Conservation (phyloP, 2,329 filamentous ascomycete genomes). For the Arthrobotrys pseudoclavata region DNA sequence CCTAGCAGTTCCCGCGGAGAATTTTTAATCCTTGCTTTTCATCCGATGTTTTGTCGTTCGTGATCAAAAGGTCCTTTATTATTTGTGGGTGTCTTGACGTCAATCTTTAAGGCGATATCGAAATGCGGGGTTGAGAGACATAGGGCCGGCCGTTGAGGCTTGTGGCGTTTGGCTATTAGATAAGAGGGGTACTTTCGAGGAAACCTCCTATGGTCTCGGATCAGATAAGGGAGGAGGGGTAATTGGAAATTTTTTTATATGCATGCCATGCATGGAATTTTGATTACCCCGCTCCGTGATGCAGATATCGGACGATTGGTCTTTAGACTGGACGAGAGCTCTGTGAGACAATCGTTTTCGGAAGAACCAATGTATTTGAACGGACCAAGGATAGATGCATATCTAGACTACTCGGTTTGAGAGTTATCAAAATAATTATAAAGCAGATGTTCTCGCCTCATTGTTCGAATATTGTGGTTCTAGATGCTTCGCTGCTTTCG, state of each 20-base stretch:
- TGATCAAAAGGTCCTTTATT: not conserved
- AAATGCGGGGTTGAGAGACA: slow-evolving; percentile 28
- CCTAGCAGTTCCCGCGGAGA: slow-evolving; percentile 11
- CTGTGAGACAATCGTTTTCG: slow-evolving; percentile 10
- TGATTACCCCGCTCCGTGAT: slow-evolving; percentile 29
- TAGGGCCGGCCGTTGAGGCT: slow-evolving; percentile 4
- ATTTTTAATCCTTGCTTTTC: slow-evolving; percentile 27
- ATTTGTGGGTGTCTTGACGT: slow-evolving; percentile 29
- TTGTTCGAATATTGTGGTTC: slow-evolving; percentile 5
- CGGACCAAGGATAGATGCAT: not conserved
- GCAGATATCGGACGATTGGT: slow-evolving; percentile 27
- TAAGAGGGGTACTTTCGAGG: not conserved
- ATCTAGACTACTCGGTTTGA: not conserved
- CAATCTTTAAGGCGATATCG: slow-evolving; percentile 19
- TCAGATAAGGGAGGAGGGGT: slow-evolving; percentile 27
- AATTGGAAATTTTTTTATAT: slow-evolving; percentile 24
- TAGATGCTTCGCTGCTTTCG: slow-evolving; percentile 2
- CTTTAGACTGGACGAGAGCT: slow-evolving; percentile 10
- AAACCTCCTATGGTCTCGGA: slow-evolving; percentile 17
- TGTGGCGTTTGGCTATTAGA: slow-evolving; percentile 24
- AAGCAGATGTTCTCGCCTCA: not conserved
- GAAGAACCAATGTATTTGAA: not conserved
- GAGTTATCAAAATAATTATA: slow-evolving; percentile 3
- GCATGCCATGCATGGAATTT: slow-evolving; percentile 18
- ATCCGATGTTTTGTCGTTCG: slow-evolving; percentile 17